Base-by-base conservation (phyloP, 169 alveolate genomes). In the Plasmodium yoelii region DNA sequence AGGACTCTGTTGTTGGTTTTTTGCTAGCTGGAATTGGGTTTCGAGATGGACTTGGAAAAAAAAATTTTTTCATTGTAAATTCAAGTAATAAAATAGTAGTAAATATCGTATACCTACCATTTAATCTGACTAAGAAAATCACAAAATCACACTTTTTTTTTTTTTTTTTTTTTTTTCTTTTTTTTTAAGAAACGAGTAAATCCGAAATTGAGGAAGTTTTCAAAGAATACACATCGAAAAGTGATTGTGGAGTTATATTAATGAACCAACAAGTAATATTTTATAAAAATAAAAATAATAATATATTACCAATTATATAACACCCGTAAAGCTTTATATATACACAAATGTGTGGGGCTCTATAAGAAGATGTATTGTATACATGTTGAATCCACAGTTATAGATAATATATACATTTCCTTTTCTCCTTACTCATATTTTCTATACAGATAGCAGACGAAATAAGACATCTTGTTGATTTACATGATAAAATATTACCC, bases 1-100 rank as follows among this genome's bases (percentile, higher is more conserved):
- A 93, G 95, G 95, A 93, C 69, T 90, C 95, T 28, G 95, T 93
- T 47, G 94, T 93, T 19, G 95, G 95, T 34, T 93, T 93, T 87
- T 86, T 93, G 61, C 73, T 93, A 71, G 95, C 95, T 15, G 95
- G 95, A 59, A 89, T 90, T 65, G 95, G 95, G 34, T 88, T 91
- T 91, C 88, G 93, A 75, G 95, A 93, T 90, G 95, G 94, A 5
- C 46, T 87, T 65, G 95, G 95, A 15, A 84, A 84, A 59, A 93
- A 93, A 59, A 93, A 93, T 67, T 93, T 90, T 86, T 90, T 87
- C 68, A 90, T 93, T 47, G 92, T 93, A 53, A 90, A 90, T 26
- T 86, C 95, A 59, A 93, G 95, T 93, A 77, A 57, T 51, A 26
- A 0, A 15, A 26, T 26, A 46, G 34, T 64, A 18, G 0, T 8